Evolutionary conservation across 2,329 filamentous ascomycete genomes (phyloP), one percentile per base, ranked within the genome.

Genomic region (Fusarium metavorans): DNA sequence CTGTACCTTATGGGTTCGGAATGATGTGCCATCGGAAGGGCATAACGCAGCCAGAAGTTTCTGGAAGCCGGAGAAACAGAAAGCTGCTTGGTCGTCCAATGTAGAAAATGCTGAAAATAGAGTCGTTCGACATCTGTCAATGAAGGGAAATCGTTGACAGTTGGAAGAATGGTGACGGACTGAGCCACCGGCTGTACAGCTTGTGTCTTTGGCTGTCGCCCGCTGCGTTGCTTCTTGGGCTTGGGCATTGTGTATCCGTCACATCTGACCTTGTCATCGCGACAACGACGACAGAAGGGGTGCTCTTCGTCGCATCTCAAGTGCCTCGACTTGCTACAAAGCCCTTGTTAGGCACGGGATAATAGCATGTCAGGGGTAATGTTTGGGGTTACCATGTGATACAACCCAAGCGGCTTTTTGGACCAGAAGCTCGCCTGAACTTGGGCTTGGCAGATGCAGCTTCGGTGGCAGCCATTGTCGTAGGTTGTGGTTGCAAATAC

Each of bases 41-140:
- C 64, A 34, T 67, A 67, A 11, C 48, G 57, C 11, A 67, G 56
- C 64, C 64, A 67, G 7, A 67, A 62, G 45, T 62, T 67, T 34
- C 48, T 62, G 8, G 57, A 67, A 18, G 32, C 32, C 1, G 34
- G 54, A 18, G 54, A 57, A 16, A 37, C 54, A 9, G 54, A 57
- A 37, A 57, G 54, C 16, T 57, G 54, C 8, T 25, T 25, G 25
- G 20, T 37, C 13, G 54, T 57, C 32, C 34, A 37, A 7, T 57
- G 54, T 7, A 57, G 27, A 6, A 57, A 57, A n/a, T 57, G 54
- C n/a, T 57, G 54, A 18, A 57, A 57, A 13, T 57, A 57, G 13
- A 57, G 54, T 25, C 23, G 35, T 13, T 57, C 32, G 13, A 37
- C 34, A 16, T 37, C 54, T 2, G 32, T 57, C 20, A 57, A 57